Base-by-base conservation (phyloP, 2,329 filamentous ascomycete species). In the Trichophaea hybrida region DNA sequence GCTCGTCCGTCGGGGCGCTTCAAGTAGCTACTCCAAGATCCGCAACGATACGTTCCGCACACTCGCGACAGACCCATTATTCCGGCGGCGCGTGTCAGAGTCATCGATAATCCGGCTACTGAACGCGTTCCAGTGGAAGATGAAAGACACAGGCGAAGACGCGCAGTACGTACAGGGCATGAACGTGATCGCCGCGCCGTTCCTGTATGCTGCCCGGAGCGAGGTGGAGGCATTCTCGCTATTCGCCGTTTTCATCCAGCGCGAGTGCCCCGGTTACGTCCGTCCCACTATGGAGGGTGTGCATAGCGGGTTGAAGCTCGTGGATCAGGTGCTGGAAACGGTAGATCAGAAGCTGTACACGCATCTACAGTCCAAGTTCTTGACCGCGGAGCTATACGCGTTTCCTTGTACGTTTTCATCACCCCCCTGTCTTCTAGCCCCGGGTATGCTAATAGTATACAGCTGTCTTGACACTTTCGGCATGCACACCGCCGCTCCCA, bases 1-100 rank as follows among this genome's bases (percentile, higher is more conserved):
- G 59, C 84, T 97, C 49, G 85, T 98, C 65, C 89, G 94, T 70
- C 88, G 93, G 64, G 91, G 93, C 64, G 86, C 91, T 31, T 97
- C 91, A 2, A 90, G 91, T 0, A 90, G 89, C 50, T 95, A 98
- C 74, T 83, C 88, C 69, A 98, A 98, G 75, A 98, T 98, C 70
- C 87, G 90, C 71, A 96, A 98, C 73, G 93, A 98, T 72, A 96
- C 93, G 44, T 97, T 97, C 72, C 88, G 93, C 68, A 98, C 93
- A 0, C 78, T 98, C 58, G 93, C 93, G 35, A 96, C 91, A 55
- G 93, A 98, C 69, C 90, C 91, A n/a, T 81, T 98, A 38, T 98
- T 97, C 76, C 87, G 93, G 63, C 83, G 93, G 35, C 85, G 91
- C 60, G 93, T 98, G 61, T 95, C 88, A 60, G 93, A 98, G 73